Percentiles rank a stretch among this genome's conserved stretches.
Conservation (phyloP, 306 rosid genomes). For the Alnus glutinosa region DNA sequence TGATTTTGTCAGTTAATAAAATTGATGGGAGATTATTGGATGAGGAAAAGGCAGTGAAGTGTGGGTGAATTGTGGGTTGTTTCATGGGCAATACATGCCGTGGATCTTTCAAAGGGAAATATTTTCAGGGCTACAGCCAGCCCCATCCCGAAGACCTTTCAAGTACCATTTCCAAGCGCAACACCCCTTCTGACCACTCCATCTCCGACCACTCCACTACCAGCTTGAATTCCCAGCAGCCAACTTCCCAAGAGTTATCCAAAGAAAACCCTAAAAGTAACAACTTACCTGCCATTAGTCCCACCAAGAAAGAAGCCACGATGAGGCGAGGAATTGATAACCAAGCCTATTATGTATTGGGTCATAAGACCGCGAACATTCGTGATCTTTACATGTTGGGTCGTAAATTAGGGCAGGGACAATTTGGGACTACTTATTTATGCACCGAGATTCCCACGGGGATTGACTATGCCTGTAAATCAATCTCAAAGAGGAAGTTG, state of each 20-base stretch:
- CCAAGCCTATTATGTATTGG: constrained; percentile 83
- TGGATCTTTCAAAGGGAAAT: constrained; percentile 82
- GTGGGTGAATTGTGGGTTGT: constrained; percentile 39
- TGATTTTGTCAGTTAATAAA: background rate
- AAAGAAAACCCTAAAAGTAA: constrained; percentile 31
- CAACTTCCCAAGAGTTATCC: constrained; percentile 37
- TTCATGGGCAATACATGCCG: constrained; percentile 99
- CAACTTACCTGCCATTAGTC: constrained; percentile 24
- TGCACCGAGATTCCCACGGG: constrained; percentile 66
- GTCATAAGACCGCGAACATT: constrained; percentile 81
- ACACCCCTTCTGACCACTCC: constrained; percentile 51
- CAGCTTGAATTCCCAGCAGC: constrained; percentile 46
- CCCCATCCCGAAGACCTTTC: constrained; percentile 68
- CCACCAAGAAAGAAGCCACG: constrained; percentile 44
- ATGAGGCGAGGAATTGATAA: constrained; percentile 70
- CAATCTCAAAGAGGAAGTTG: constrained; percentile 90
- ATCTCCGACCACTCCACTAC: constrained; percentile 48
- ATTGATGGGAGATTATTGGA: constrained; percentile 52
- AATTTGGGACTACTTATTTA: constrained; percentile 82
- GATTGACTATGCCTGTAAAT: constrained; percentile 79
- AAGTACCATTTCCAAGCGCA: constrained; percentile 46
- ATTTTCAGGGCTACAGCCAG: constrained; percentile 59
- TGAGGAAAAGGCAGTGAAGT: constrained; percentile 41
- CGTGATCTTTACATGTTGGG: constrained; percentile 86
- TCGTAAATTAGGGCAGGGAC: constrained; percentile 87